Conservation (phyloP, 164 flowering plant genomes). For the Akebia trifoliata region DNA sequence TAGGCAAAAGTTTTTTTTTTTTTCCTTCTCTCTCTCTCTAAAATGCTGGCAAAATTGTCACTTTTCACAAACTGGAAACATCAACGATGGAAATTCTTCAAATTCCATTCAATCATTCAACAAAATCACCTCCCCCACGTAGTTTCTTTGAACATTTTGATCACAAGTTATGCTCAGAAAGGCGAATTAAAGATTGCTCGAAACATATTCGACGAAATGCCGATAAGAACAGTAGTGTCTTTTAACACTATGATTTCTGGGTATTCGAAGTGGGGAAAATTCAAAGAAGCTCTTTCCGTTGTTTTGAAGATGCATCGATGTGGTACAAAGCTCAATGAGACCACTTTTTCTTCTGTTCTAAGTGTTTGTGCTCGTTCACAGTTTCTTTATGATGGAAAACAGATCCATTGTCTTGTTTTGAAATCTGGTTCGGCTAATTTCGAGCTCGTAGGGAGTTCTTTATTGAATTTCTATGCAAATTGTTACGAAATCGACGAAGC, state of each 20-base stretch:
- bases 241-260: constrained; percentile 69
- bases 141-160: constrained; percentile 34
- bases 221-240: constrained; percentile 46
- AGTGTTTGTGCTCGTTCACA: constrained; percentile 41
- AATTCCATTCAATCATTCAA: constrained; percentile 11
- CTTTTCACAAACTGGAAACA: constrained; percentile 24
- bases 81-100: constrained; percentile 19
- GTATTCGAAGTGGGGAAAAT: constrained; percentile 39
- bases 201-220: constrained; percentile 55
- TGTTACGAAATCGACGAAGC: constrained; percentile 39
- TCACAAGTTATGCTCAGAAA: constrained; percentile 13
- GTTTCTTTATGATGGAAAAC: constrained; percentile 32
- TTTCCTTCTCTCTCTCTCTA: not conserved
- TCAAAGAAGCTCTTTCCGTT: constrained; percentile 33
- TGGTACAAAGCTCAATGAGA: constrained; percentile 39
- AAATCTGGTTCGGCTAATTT: constrained; percentile 48
- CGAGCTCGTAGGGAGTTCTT: constrained; percentile 49
- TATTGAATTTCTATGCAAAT: constrained; percentile 44
- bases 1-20: no score
- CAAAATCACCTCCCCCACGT: constrained; percentile 8
- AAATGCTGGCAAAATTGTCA: constrained; percentile 9
- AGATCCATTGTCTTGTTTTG: constrained; percentile 51
- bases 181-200: constrained; percentile 45
- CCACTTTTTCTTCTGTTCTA: constrained; percentile 40
- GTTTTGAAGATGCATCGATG: constrained; percentile 40